phyloP scores from a whole-genome alignment of 1,284 basidiomycete species.

The Fereydounia khargensis region DNA sequence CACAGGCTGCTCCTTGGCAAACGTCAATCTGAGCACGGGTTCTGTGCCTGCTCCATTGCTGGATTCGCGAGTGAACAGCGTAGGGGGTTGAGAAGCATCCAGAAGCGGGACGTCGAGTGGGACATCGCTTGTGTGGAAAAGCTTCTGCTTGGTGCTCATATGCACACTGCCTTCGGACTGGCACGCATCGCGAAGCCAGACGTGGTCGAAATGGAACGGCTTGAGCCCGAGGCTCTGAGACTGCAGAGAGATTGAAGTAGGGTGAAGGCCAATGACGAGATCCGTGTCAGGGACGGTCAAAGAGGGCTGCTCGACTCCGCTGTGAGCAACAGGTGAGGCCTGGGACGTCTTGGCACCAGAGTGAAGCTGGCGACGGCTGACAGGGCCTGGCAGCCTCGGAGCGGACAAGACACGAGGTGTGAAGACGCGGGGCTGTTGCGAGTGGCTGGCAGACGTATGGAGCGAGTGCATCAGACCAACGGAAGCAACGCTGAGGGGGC shows the following conservation, averaged over 20 bases:
- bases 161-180: constrained; percentile 67
- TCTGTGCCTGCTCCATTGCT: constrained; percentile 2
- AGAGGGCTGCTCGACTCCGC: no score
- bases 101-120: constrained; percentile 60
- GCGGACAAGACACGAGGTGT: no score
- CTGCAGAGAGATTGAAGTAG: constrained; percentile 50
- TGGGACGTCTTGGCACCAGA: no score
- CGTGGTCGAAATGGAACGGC: constrained; percentile 42
- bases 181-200: constrained; percentile 65
- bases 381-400: no score
- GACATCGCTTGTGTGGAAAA: constrained; percentile 66
- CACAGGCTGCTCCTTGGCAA: constrained; percentile 26
- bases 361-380: no score
- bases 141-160: constrained; percentile 72
- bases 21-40: constrained; percentile 26
- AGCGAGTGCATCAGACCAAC: no score
- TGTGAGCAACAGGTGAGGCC: no score
- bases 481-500: no score
- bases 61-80: constrained; percentile 6
- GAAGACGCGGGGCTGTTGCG: no score
- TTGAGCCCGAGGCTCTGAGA: constrained; percentile 32
- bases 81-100: constrained; percentile 53
- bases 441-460: no score
- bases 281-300: constrained; percentile 13
- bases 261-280: constrained; percentile 13